A percentile compares a stretch with the other conserved stretches of the same genome.
Conservation (phyloP, 129 eudicot species). For the Dittrichia graveolens region DNA sequence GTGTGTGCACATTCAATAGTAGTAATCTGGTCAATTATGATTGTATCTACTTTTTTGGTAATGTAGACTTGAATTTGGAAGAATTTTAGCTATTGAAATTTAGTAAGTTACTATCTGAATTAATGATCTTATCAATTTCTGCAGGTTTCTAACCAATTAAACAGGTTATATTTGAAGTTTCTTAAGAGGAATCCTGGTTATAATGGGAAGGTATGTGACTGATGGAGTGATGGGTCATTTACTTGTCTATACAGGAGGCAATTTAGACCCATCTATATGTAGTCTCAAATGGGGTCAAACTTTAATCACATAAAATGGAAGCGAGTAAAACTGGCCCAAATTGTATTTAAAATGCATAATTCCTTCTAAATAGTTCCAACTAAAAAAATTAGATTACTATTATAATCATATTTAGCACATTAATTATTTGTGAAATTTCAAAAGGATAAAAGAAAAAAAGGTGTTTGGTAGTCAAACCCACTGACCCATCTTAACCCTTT, state of each 20-base stretch:
- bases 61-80: not conserved
- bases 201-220: constrained; percentile 81
- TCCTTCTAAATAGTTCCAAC: not conserved
- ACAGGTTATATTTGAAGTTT: constrained; percentile 81
- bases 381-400: not conserved
- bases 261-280: not conserved
- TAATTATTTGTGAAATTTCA: not conserved
- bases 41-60: not conserved
- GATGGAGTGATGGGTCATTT: not conserved
- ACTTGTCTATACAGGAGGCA: not conserved
- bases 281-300: too few species aligned
- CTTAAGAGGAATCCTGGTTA: constrained; percentile 92
- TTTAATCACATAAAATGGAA: not conserved
- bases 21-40: not conserved
- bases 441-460: not conserved
- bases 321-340: not conserved
- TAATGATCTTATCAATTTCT: not conserved
- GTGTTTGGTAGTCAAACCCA: not conserved
- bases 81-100: not conserved
- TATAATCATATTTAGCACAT: not conserved
- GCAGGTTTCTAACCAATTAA: constrained; percentile 93
- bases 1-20: not conserved
- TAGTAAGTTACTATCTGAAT: not conserved
- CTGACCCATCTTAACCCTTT: not conserved
- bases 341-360: not conserved